Conservation (phyloP, 257 asterid species). For the Przewalskia tangutica region DNA sequence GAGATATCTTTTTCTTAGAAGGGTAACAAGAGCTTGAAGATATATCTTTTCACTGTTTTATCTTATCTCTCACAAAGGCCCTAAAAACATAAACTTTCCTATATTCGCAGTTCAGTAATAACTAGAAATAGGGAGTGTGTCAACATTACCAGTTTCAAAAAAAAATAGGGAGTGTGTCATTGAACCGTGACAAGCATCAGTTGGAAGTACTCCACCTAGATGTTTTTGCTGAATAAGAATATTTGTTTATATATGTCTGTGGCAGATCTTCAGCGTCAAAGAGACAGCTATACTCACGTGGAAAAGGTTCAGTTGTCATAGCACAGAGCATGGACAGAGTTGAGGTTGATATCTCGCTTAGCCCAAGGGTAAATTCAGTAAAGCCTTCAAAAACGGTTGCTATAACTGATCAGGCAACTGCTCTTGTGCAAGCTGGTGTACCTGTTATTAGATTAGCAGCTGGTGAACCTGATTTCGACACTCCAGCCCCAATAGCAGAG, state of each 20-base stretch:
- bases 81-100: background rate
- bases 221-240: background rate
- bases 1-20: background rate
- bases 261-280: constrained; percentile 28
- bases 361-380: constrained; percentile 84
- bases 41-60: background rate
- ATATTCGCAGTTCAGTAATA: background rate
- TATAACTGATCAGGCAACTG: constrained; percentile 88
- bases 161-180: too few species aligned
- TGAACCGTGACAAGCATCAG: background rate
- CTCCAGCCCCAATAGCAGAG: constrained; percentile 81
- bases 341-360: constrained; percentile 64
- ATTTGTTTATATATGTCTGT: constrained; percentile 4
- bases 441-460: constrained; percentile 92
- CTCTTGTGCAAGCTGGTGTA: constrained; percentile 88
- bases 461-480: constrained; percentile 97
- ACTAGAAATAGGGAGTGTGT: background rate
- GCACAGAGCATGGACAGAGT: constrained; percentile 22
- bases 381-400: constrained; percentile 92
- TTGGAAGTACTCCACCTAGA: background rate
- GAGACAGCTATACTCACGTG: constrained; percentile 16
- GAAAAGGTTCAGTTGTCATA: constrained; percentile 30
- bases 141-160: background rate
- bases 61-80: background rate
- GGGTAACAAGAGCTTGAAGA: background rate